These are phyloP conservation scores for Nothophaeocryptopus gaeumannii DNA, from an alignment of 2,329 filamentous ascomycete genomes.

Conservation along the genomic window DNA sequence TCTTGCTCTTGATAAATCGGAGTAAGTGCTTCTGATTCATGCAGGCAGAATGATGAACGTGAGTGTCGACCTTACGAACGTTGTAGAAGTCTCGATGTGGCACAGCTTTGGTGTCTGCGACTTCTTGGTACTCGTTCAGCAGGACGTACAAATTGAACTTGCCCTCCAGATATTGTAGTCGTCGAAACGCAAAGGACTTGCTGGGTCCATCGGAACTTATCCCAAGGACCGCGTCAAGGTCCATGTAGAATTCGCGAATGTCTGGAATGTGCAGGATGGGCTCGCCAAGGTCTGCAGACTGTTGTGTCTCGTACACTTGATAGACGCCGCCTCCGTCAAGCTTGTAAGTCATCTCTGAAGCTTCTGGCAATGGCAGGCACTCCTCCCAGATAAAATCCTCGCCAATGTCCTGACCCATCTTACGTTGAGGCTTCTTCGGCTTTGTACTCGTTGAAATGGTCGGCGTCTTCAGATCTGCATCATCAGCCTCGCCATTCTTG, in stretches of 20 bases:
- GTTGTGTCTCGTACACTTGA: slow-evolving; percentile 77
- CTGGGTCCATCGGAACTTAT: slow-evolving; percentile 94
- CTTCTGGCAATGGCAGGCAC: slow-evolving; percentile 67
- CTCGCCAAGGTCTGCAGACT: slow-evolving; percentile 59
- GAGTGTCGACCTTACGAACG: slow-evolving; percentile 95
- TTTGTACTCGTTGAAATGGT: slow-evolving; percentile 23
- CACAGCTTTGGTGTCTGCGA: slow-evolving; percentile 95
- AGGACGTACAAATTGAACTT: slow-evolving; percentile 95
- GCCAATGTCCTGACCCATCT: slow-evolving; percentile 85
- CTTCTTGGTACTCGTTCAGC: slow-evolving; percentile 95
- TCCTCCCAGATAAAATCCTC: slow-evolving; percentile 87
- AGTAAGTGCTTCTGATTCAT: slow-evolving; percentile 99
- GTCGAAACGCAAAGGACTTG: slow-evolving; percentile 94
- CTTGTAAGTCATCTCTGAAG: slow-evolving; percentile 69
- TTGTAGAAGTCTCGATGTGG: slow-evolving; percentile 99
- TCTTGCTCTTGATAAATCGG: slow-evolving; percentile 99
- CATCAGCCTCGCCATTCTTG: slow-evolving; percentile 18
- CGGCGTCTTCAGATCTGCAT: slow-evolving; percentile 10
- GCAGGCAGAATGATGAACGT: slow-evolving; percentile 97
- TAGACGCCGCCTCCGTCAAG: slow-evolving; percentile 85
- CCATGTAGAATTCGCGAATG: slow-evolving; percentile 92
- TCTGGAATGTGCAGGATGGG: slow-evolving; percentile 85
- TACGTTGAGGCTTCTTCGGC: slow-evolving; percentile 57
- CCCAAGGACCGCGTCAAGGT: slow-evolving; percentile 79
- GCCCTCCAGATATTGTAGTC: slow-evolving; percentile 91